Conservation (phyloP, 768 basidiomycete genomes). For the Dictyophora rubrovolvata region DNA sequence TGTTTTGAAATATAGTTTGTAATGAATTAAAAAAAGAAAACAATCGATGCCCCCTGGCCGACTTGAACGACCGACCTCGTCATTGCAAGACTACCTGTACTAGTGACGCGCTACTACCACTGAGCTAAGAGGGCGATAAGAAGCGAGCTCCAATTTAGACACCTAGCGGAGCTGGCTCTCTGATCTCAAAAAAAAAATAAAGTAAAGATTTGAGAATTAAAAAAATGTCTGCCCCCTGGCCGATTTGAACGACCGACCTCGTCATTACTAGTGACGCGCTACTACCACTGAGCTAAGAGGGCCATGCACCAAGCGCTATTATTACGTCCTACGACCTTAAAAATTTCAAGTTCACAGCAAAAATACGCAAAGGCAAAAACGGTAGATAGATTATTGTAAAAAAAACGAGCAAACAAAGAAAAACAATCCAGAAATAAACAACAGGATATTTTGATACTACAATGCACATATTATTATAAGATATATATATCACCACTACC, state of each 20-base stretch:
- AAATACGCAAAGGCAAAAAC: no score
- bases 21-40: background rate
- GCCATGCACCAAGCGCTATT: background rate
- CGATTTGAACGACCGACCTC: conserved; percentile 9
- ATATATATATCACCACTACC: background rate
- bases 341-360: no score
- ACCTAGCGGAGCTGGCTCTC: background rate
- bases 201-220: no score
- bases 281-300: conserved; percentile 5
- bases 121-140: conserved; percentile 1
- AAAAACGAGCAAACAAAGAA: no score
- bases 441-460: no score
- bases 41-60: background rate
- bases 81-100: background rate
- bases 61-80: conserved; percentile 7
- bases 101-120: conserved; percentile 2
- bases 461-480: background rate
- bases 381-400: no score
- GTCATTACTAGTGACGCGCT: conserved; percentile 9
- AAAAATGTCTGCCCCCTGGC: conserved; percentile 1
- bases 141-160: no score
- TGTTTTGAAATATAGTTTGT: no score
- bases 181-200: background rate
- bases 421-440: no score
- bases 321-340: no score